Evolutionary conservation across 805 yeast species (phyloP), one percentile per base, ranked within the genome.

Genomic region (Metschnikowia proteae): DNA sequence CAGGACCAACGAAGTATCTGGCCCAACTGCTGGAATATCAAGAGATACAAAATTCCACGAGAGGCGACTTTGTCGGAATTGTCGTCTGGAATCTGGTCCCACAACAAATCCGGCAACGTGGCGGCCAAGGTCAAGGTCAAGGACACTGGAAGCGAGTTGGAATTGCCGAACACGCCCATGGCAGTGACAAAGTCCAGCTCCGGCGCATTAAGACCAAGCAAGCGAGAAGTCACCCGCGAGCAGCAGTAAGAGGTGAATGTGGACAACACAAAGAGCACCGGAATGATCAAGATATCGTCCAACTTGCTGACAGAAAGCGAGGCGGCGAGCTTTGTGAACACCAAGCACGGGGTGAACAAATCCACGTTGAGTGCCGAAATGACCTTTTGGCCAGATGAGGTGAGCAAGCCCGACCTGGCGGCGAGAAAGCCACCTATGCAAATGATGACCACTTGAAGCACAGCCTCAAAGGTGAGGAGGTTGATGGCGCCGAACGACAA

Each of bases 91-190:
- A 86, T 71, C 52, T 82, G 85, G 48, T 82, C 87, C 95, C 95
- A 86, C 43, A 82, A 77, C 51, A 86, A 71, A 53, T 82, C 81
- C 2, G 94, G 95, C 50, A 86, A 70, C 0, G 92, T 83, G 61
- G 83, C 84, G 1, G 91, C 83, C 54, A 86, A 71, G 0, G 96
- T 84, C 48, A 94, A 71, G 1, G 94, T 86, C 55, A 94, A 75
- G 0, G 97, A 89, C 1, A 92, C 98, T 0, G 99, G 98, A 48
- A 92, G 77, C 8, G 96, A 87, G 72, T 92, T 92, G 38, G 96
- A 88, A 68, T 92, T 94, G 46, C 97, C 98, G 68, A 92, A 92
- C 5, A 91, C 96, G 2, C 94, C 89, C 95, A 94, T 94, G 2
- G 97, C 98, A 23, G 95, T 86, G 43, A 94, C 97, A 60, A 88